A percentile compares a stretch with the other conserved stretches of the same genome.
These are phyloP conservation scores for Azolla pinnata DNA, from an alignment of 75 land plant species.

Conservation along the genomic window DNA sequence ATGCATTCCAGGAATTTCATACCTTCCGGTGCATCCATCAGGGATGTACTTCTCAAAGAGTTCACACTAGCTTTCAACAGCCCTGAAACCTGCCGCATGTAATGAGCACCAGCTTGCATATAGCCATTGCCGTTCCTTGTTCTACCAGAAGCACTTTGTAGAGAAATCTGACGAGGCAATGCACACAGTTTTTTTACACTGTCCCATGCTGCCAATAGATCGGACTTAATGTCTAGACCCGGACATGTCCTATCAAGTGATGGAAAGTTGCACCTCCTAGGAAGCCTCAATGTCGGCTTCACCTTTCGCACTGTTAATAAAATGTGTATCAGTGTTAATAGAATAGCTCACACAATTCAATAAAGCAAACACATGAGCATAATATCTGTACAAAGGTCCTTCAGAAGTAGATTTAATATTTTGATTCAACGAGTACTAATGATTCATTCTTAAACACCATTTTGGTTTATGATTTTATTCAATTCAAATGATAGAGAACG, in stretches of 20 bases:
- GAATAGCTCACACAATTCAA: too few species aligned
- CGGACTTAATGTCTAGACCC: constrained; percentile 4
- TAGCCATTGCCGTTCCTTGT: constrained; percentile 28
- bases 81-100: constrained; percentile 46
- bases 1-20: background rate
- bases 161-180: constrained; percentile 39
- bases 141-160: constrained; percentile 31
- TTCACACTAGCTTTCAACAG: constrained; percentile 51
- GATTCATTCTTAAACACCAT: too few species aligned
- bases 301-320: constrained; percentile 35
- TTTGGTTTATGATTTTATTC: too few species aligned
- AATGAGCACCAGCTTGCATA: constrained; percentile 60
- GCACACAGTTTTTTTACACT: constrained; percentile 51
- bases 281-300: constrained; percentile 16
- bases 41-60: constrained; percentile 26
- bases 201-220: constrained; percentile 19
- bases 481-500: too few species aligned
- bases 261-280: constrained; percentile 21
- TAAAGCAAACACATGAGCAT: too few species aligned
- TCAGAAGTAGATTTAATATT: too few species aligned
- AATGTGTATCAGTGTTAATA: too few species aligned
- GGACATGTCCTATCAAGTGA: constrained; percentile 13
- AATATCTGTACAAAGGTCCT: too few species aligned
- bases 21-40: constrained; percentile 47
- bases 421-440: too few species aligned